These are phyloP conservation scores for Peronosclerospora sorghi DNA, from an alignment of 352 stramenopile genomes.

Conservation along the genomic window DNA sequence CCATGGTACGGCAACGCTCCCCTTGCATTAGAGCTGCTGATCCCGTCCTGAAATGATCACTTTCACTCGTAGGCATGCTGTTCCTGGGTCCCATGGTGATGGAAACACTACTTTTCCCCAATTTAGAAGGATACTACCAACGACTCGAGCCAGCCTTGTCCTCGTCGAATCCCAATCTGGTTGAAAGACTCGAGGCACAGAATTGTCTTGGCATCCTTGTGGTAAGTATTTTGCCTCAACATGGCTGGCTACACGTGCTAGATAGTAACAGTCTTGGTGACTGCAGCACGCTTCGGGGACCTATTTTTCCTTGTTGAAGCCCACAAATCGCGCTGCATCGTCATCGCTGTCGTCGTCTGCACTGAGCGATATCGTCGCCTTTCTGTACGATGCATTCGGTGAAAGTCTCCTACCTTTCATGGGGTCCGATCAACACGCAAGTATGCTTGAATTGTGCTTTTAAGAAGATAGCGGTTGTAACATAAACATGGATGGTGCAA, in stretches of 20 bases:
- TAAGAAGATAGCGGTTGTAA: constrained; percentile 9
- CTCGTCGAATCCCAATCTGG: constrained; percentile 58
- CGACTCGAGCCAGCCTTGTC: constrained; percentile 72
- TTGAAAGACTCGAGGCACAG: constrained; percentile 75
- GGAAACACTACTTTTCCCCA: constrained; percentile 87
- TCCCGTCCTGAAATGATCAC: not conserved
- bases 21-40: not conserved
- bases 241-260: not conserved
- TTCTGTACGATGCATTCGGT: constrained; percentile 73
- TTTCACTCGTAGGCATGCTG: constrained; percentile 49
- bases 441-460: constrained; percentile 40
- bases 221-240: constrained; percentile 23
- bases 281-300: constrained; percentile 60
- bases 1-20: constrained; percentile 39
- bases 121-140: constrained; percentile 81
- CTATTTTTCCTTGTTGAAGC: constrained; percentile 68
- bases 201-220: constrained; percentile 82
- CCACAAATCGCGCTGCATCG: constrained; percentile 12
- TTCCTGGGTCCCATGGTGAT: constrained; percentile 88
- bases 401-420: constrained; percentile 73
- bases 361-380: constrained; percentile 37
- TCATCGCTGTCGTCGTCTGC: constrained; percentile 22
- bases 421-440: constrained; percentile 27
- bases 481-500: constrained; percentile 4
- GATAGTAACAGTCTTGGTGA: not conserved